A percentile compares a stretch with the other conserved stretches of the same genome.
phyloP scores from a whole-genome alignment of 345 rosid genomes.

The Sisymbrium irio region DNA sequence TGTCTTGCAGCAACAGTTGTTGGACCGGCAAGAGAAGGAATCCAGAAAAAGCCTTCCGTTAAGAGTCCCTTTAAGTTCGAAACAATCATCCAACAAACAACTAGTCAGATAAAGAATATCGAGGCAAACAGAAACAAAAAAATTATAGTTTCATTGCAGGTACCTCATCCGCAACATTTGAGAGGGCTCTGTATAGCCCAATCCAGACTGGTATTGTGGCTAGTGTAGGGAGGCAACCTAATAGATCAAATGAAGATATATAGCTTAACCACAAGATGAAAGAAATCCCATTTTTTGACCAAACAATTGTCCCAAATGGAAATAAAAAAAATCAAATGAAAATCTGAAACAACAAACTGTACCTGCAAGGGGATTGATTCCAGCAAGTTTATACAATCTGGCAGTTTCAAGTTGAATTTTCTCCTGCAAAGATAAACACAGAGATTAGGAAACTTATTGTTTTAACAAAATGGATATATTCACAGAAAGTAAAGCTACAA shows the following conservation, averaged over 20 bases:
- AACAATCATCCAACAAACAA: constrained; percentile 17
- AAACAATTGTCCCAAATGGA: neutral
- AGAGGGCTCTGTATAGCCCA: constrained; percentile 96
- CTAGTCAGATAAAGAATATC: neutral
- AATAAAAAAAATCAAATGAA: neutral
- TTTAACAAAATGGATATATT: neutral
- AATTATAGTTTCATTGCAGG: neutral
- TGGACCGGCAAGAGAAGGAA: constrained; percentile 96
- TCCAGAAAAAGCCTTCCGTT: constrained; percentile 98
- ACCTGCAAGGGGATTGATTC: constrained; percentile 95
- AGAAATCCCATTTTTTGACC: neutral
- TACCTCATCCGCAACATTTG: constrained; percentile 96
- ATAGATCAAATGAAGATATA: neutral
- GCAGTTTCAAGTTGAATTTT: constrained; percentile 92
- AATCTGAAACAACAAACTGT: neutral
- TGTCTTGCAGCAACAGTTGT: constrained; percentile 85
- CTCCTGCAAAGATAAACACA: constrained; percentile 55
- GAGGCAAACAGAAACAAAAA: neutral
- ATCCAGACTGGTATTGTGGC: constrained; percentile 98
- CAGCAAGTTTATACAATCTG: constrained; percentile 86
- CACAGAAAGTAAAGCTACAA: neutral
- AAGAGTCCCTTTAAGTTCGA: constrained; percentile 72
- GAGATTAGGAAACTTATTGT: constrained; percentile 9
- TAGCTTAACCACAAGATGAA: neutral
- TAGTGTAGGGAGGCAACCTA: constrained; percentile 95